Evolutionary conservation across 495 filamentous ascomycete species (phyloP).

Genomic region (Tuber borchii): DNA sequence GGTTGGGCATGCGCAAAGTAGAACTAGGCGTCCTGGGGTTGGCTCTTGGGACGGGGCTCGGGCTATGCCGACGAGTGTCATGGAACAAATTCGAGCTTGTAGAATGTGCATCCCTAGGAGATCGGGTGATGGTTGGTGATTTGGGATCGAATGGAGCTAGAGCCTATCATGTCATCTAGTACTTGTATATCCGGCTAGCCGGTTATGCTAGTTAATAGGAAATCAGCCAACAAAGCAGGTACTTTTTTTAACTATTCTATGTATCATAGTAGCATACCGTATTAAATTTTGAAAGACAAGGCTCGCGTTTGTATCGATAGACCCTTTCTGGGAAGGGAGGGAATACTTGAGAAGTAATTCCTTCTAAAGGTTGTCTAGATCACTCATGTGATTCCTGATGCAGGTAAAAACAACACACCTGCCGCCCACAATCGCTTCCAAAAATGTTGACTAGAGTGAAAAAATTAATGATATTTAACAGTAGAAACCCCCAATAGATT

Average conservation of each 20-base stretch:
- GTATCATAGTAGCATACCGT: neutral
- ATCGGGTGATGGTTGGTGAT: neutral
- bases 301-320: neutral
- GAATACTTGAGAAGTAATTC: neutral
- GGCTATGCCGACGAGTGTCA: neutral
- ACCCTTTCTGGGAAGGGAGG: neutral
- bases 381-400: neutral
- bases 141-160: neutral
- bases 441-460: neutral
- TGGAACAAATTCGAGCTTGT: neutral
- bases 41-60: neutral
- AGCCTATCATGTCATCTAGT: neutral
- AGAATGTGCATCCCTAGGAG: neutral
- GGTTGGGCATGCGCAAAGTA: neutral
- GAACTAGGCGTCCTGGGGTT: neutral
- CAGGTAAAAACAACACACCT: neutral
- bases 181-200: neutral
- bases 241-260: too few relatives aligned
- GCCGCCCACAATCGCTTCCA: neutral
- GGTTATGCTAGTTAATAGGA: too few relatives aligned
- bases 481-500: neutral
- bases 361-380: neutral
- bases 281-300: neutral
- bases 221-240: too few relatives aligned
- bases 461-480: neutral